A percentile compares a stretch with the other conserved stretches of the same genome.
Evolutionary conservation across 768 basidiomycete genomes (phyloP).

Genomic region (Porphyrellus cyaneotinctus): DNA sequence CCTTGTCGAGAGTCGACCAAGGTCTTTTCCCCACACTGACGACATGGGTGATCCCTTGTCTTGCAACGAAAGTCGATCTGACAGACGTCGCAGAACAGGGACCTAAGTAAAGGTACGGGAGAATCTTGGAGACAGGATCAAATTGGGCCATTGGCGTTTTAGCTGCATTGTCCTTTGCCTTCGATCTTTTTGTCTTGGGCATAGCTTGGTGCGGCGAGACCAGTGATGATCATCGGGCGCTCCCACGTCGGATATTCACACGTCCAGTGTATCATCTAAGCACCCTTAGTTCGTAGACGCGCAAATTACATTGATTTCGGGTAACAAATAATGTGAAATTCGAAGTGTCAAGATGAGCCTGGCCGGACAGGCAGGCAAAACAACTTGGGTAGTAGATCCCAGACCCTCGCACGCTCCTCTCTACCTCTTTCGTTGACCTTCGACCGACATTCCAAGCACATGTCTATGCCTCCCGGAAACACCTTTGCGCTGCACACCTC

Average conservation of each 20-base stretch:
- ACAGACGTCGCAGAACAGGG: slow-evolving; percentile 7
- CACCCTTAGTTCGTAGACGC: too few relatives aligned
- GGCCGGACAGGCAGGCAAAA: not conserved
- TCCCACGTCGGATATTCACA: too few relatives aligned
- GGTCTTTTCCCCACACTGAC: slow-evolving; percentile 11
- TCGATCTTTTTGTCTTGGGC: not conserved
- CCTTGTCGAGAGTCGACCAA: not conserved
- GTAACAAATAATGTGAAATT: too few relatives aligned
- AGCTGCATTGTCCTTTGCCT: not conserved
- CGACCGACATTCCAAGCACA: not conserved
- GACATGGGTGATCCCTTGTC: slow-evolving; percentile 9
- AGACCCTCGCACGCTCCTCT: slow-evolving; percentile 3
- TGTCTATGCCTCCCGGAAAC: not conserved
- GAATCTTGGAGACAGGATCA: slow-evolving; percentile 4
- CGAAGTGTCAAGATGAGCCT: too few relatives aligned
- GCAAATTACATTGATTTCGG: too few relatives aligned
- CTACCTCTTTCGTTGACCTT: not conserved
- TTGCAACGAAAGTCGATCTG: slow-evolving; percentile 1
- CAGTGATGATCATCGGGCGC: not conserved
- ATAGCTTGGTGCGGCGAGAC: not conserved
- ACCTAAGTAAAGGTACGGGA: slow-evolving; percentile 10
- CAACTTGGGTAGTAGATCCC: not conserved
- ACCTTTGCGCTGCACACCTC: not conserved
- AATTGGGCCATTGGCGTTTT: not conserved
- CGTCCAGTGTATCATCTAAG: too few relatives aligned